Evolutionary conservation across 164 flowering plant species (phyloP).

Genomic region (Magnolia officinalis): DNA sequence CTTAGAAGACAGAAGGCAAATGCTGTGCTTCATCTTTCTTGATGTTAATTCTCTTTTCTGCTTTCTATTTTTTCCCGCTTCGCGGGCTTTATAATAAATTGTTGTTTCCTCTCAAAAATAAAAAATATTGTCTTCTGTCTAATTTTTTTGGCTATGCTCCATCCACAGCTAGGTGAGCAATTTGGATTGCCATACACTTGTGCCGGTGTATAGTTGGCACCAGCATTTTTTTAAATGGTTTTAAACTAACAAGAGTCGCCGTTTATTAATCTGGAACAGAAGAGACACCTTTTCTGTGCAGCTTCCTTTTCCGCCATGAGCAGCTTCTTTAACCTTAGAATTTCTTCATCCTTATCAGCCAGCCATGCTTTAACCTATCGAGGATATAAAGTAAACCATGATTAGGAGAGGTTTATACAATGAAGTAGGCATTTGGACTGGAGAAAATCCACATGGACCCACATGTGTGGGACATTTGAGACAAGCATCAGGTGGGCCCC

Average conservation of each 20-base stretch:
- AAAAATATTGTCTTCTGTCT: too few relatives aligned
- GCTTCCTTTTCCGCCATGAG: slow-evolving; percentile 95
- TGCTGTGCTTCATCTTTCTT: too few relatives aligned
- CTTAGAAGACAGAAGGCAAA: too few relatives aligned
- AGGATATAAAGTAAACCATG: slow-evolving; percentile 63
- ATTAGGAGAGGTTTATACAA: neutral
- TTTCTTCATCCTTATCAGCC: slow-evolving; percentile 85
- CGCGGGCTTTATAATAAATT: too few relatives aligned
- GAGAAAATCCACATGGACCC: neutral
- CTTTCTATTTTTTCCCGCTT: too few relatives aligned
- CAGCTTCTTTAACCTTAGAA: slow-evolving; percentile 80
- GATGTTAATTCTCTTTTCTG: too few relatives aligned
- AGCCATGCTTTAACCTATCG: slow-evolving; percentile 84
- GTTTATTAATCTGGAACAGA: neutral
- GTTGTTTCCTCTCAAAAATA: too few relatives aligned
- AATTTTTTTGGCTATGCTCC: too few relatives aligned
- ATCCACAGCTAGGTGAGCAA: too few relatives aligned
- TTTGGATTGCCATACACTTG: neutral
- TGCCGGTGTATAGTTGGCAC: too few relatives aligned
- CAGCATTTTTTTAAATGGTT: too few relatives aligned
- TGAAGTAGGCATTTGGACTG: neutral
- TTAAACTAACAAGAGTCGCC: neutral
- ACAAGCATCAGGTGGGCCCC: neutral
- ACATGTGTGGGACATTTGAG: neutral
- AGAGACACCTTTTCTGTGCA: slow-evolving; percentile 64